A percentile compares a stretch with the other conserved stretches of the same genome.
phyloP scores from a whole-genome alignment of 2,329 filamentous ascomycete species.

The Fusarium citri region DNA sequence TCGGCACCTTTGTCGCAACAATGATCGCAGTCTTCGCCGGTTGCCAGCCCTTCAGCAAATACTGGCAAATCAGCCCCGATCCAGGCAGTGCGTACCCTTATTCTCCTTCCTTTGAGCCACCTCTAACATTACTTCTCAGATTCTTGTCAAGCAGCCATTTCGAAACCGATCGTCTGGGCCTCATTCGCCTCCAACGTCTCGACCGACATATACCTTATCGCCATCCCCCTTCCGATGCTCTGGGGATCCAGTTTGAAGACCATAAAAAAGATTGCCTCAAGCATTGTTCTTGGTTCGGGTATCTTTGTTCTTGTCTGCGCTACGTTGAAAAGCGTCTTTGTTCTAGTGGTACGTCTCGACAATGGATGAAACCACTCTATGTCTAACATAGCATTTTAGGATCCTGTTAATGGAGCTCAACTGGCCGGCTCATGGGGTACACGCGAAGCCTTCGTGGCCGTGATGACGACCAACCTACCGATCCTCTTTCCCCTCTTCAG shows the following conservation, averaged over 20 bases:
- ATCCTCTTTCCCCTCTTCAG: conserved; percentile 59
- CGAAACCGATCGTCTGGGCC: conserved; percentile 62
- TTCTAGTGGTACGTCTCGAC: conserved; percentile 49
- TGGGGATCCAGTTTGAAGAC: conserved; percentile 51
- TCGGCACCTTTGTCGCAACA: conserved; percentile 60
- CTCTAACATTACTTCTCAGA: conserved; percentile 46
- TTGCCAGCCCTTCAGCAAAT: conserved; percentile 62
- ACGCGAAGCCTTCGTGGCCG: conserved; percentile 56
- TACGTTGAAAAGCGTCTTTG: conserved; percentile 53
- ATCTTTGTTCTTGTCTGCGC: conserved; percentile 55
- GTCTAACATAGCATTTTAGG: conserved; percentile 35
- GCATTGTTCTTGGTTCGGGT: conserved; percentile 53
- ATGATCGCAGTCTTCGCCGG: conserved; percentile 62
- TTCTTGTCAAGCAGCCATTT: conserved; percentile 60
- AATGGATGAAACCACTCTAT: rapidly evolving
- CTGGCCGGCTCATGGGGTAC: conserved; percentile 55
- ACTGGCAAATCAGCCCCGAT: conserved; percentile 70
- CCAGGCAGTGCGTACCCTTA: conserved; percentile 60
- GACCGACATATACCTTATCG: conserved; percentile 68
- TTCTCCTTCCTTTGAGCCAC: rapidly evolving
- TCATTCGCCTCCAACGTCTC: conserved; percentile 62
- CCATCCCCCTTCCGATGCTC: conserved; percentile 65
- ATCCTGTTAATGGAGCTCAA: conserved; percentile 53
- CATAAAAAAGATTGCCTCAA: conserved; percentile 53
- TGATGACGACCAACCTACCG: conserved; percentile 55